Evolutionary conservation across 306 rosid species (phyloP).

Genomic region (Cucurbita maxima): DNA sequence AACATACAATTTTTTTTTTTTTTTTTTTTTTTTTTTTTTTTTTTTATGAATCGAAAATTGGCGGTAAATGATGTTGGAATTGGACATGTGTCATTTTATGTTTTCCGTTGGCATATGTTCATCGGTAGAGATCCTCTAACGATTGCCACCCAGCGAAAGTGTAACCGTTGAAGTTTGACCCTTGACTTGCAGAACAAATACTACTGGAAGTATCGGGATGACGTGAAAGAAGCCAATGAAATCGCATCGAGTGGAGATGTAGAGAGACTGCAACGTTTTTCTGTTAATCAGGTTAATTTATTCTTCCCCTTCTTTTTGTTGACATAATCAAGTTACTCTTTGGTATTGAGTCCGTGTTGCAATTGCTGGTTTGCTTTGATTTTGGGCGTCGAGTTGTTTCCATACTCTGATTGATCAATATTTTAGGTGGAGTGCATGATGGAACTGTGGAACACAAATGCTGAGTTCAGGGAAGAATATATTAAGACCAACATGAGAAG

Average conservation of each 20-base stretch:
- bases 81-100: neutral
- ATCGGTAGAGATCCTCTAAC: neutral
- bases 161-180: conserved; percentile 7
- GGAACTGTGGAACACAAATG: conserved; percentile 51
- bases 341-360: neutral
- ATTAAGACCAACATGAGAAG: conserved; percentile 62
- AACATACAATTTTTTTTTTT: too few species aligned
- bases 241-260: conserved; percentile 34
- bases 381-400: neutral
- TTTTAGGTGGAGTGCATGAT: conserved; percentile 47
- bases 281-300: conserved; percentile 47
- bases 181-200: conserved; percentile 40
- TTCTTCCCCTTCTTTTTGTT: neutral
- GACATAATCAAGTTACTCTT: conserved; percentile 26
- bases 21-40: too few species aligned
- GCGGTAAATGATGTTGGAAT: neutral
- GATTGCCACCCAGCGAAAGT: neutral
- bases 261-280: conserved; percentile 43
- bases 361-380: neutral
- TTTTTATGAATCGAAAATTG: neutral
- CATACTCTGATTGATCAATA: conserved; percentile 9
- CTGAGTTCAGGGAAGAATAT: conserved; percentile 60
- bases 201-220: conserved; percentile 48
- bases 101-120: neutral
- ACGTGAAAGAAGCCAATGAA: conserved; percentile 24